Base-by-base conservation (phyloP, 495 filamentous ascomycete species). In the Daldinia caldariorum region DNA sequence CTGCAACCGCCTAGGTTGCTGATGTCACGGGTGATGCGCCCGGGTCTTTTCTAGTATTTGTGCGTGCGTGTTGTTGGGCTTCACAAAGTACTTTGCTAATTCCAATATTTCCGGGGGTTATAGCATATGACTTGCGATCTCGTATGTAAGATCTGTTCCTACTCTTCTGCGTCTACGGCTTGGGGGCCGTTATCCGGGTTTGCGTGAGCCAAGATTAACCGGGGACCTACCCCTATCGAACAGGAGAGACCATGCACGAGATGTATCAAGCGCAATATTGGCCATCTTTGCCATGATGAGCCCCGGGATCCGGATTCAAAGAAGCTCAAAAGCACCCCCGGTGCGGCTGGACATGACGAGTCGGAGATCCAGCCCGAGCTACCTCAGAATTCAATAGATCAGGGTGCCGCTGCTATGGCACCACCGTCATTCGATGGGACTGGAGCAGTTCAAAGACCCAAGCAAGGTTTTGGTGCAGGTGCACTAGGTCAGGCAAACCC, bases 111-210 rank as follows among this genome's bases (percentile, higher is more conserved):
- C 71, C 80, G 78, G 72, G 69, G 79, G 76, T 79, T 81, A 82
- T 83, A 97, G 92, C 95, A 99, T 90, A 99, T 99, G 95, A 98
- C 96, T 79, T 99, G 95, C 87, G 96, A 99, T 88, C 91, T 94
- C 85, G 94, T 97, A 94, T 87, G 92, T 89, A 81, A 75, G 80
- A 77, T 79, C 79, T 79, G 72, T 79, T 78, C 75, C 73, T 80
- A 79, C 61, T 69, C 41, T 73, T 60, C 76, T 80, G 73, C 77
- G 75, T 77, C 71, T 73, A 79, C 83, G 77, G 79, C 81, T 82
- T 76, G 72, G 73, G 73, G 64, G 54, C 50, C 50, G 57, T 58
- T 58, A 39, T 66, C 69, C 68, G 56, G 45, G 69, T 60, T 55
- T 75, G 75, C 64, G 67, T 77, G 67, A 73, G 69, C 67, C 73